Percentiles rank a stretch among this genome's conserved stretches.
phyloP scores from a whole-genome alignment of 1,284 basidiomycete genomes.

The Anthracocystis panici-leucophaei region DNA sequence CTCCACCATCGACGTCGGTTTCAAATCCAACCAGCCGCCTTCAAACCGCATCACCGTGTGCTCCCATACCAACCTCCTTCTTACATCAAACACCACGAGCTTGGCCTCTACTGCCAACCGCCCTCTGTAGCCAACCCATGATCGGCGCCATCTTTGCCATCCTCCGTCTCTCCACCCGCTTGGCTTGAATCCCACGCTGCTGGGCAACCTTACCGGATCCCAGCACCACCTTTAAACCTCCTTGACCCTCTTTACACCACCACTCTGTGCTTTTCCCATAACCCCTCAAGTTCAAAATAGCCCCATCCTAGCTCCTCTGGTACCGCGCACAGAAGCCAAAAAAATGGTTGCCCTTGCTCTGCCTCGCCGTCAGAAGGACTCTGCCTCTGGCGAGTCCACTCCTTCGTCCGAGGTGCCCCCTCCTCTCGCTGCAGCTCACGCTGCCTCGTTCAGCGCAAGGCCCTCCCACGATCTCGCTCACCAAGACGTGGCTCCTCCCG shows the following conservation, averaged over 20 bases:
- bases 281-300: not conserved
- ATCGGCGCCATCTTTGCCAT: slow-evolving; percentile 40
- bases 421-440: slow-evolving; percentile 24
- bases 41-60: slow-evolving; percentile 6
- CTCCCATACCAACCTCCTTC: not conserved
- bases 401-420: slow-evolving; percentile 39
- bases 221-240: slow-evolving; percentile 52
- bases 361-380: slow-evolving; percentile 41
- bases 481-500: slow-evolving; percentile 5
- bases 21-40: not conserved
- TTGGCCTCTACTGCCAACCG: slow-evolving; percentile 50
- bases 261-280: not conserved
- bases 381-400: slow-evolving; percentile 14
- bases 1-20: not conserved
- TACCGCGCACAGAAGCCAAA: not conserved
- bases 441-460: slow-evolving; percentile 17
- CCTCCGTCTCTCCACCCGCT: slow-evolving; percentile 47
- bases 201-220: slow-evolving; percentile 33
- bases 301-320: not conserved
- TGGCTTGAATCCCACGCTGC: slow-evolving; percentile 53
- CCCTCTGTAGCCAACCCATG: slow-evolving; percentile 55
- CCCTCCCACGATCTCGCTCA: slow-evolving; percentile 32
- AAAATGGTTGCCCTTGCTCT: slow-evolving; percentile 46
- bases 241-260: slow-evolving; percentile 25
- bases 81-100: slow-evolving; percentile 23